phyloP scores from a whole-genome alignment of 2,329 filamentous ascomycete genomes.

The Xylaria arbuscula region DNA sequence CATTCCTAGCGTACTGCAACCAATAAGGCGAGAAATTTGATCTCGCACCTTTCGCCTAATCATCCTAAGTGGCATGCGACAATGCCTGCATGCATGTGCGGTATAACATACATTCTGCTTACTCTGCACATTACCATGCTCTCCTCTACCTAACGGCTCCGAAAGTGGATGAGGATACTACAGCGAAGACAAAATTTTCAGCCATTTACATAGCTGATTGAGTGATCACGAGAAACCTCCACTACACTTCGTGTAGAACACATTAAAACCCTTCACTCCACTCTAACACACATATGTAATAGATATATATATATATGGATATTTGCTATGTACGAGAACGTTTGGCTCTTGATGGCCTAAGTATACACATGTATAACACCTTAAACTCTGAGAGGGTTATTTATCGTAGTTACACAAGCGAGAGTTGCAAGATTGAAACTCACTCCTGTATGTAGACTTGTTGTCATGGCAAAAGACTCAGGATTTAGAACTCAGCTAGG shows the following conservation, averaged over 20 bases:
- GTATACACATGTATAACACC: too few species aligned
- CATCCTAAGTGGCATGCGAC: background rate
- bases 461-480: too few species aligned
- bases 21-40: slow-evolving; percentile 6
- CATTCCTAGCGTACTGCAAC: slow-evolving; percentile 5
- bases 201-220: background rate
- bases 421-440: too few species aligned
- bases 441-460: too few species aligned
- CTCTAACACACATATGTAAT: too few species aligned
- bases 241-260: background rate
- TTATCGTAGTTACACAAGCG: background rate
- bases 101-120: slow-evolving; percentile 5
- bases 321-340: too few species aligned
- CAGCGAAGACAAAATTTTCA: background rate
- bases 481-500: background rate
- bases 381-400: too few species aligned
- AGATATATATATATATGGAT: too few species aligned
- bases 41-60: background rate
- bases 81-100: background rate
- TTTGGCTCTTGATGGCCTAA: too few species aligned
- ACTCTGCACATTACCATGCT: background rate
- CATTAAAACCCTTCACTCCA: background rate
- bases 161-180: background rate
- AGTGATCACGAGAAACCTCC: background rate
- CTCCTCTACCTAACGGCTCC: background rate